A percentile compares a stretch with the other conserved stretches of the same genome.
phyloP scores from a whole-genome alignment of 2,329 filamentous ascomycete species.

The Diplodia corticola region DNA sequence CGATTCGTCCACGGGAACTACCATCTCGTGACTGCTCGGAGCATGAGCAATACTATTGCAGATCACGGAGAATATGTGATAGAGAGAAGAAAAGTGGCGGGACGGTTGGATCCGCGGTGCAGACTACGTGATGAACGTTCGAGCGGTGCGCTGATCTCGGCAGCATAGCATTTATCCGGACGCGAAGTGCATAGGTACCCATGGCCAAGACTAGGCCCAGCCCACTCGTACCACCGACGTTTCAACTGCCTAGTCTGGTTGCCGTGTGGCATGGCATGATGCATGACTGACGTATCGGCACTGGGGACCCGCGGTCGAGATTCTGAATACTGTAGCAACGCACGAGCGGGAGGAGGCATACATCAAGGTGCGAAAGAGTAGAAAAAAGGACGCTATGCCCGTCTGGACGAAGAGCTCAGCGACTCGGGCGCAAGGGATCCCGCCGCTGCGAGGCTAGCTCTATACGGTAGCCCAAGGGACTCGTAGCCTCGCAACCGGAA shows the following conservation, averaged over 20 bases:
- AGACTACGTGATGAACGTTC: background rate
- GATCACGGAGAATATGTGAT: background rate
- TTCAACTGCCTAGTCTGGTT: background rate
- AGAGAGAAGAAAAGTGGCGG: background rate
- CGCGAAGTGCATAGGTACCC: background rate
- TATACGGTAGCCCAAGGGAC: background rate
- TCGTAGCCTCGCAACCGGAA: conserved; percentile 8
- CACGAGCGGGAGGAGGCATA: background rate
- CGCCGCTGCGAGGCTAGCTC: background rate
- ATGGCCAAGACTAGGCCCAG: background rate
- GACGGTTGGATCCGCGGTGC: background rate
- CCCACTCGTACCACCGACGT: background rate
- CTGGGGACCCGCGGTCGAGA: background rate
- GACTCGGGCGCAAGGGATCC: background rate
- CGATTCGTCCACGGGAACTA: background rate
- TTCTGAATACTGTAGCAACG: background rate
- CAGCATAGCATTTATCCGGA: conserved; percentile 2
- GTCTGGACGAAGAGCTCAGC: background rate
- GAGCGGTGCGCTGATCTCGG: background rate
- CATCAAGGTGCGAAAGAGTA: background rate
- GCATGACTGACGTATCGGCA: background rate
- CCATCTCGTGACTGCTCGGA: background rate
- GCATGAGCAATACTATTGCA: background rate
- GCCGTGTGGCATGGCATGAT: background rate
- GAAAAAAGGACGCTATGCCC: background rate